These are phyloP conservation scores for Isochrysis galbana DNA, from an alignment of 78 protist species.

Conservation along the genomic window DNA sequence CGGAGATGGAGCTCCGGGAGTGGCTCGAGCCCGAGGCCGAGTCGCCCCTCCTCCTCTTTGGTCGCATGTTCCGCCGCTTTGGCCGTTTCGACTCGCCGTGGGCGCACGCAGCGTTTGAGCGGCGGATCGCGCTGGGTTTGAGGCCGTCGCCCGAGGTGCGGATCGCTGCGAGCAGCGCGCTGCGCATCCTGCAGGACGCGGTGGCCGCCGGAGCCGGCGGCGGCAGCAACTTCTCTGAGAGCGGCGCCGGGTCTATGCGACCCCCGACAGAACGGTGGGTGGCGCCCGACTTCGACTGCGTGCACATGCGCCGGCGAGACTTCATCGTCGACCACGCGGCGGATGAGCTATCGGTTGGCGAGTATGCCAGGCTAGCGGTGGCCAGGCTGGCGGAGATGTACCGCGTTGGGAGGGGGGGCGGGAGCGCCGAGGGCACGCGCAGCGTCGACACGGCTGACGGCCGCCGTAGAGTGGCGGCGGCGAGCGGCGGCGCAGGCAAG, in stretches of 20 bases:
- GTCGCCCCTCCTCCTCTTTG: neutral
- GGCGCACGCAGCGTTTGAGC: neutral
- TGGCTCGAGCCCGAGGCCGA: neutral
- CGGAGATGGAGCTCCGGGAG: neutral
- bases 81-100: neutral
- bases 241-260: too few species aligned
- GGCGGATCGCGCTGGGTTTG: neutral
- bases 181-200: neutral
- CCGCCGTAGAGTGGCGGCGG: too few species aligned
- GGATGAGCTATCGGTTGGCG: neutral
- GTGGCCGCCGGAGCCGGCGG: neutral
- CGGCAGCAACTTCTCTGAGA: neutral
- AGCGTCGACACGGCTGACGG: too few species aligned
- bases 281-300: neutral
- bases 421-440: neutral
- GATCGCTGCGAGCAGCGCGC: neutral
- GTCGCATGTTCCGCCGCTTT: neutral
- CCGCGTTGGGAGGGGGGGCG: too few species aligned
- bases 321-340: neutral
- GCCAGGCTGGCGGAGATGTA: neutral
- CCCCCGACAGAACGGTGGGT: too few species aligned
- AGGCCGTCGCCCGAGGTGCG: neutral
- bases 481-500: too few species aligned
- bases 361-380: neutral
- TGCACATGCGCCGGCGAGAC: constrained; percentile 17